These are phyloP conservation scores for Phytophthora pluvialis DNA, from an alignment of 352 stramenopile genomes.

Conservation along the genomic window DNA sequence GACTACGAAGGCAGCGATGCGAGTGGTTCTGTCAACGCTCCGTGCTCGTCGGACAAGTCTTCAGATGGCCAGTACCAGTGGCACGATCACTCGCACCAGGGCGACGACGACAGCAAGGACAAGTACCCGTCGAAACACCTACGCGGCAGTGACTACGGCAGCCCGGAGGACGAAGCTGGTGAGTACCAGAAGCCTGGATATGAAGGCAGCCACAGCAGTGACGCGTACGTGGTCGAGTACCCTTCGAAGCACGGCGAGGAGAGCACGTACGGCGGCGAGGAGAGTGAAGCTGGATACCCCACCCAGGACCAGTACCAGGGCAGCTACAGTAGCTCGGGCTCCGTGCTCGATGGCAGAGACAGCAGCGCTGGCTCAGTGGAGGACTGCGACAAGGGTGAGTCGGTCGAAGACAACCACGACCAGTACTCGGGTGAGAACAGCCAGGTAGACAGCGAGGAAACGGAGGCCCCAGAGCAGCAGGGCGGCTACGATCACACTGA, in stretches of 20 bases:
- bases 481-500: conserved; percentile 2
- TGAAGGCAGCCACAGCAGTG: conserved; percentile 4
- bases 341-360: conserved; percentile 1
- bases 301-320: conserved; percentile 11
- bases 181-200: conserved; percentile 18
- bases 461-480: conserved; percentile 4
- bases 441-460: conserved; percentile 9
- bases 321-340: conserved; percentile 16
- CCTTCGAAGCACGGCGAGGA: background rate
- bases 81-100: background rate
- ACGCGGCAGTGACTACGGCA: conserved; percentile 25
- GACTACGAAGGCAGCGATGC: conserved; percentile 3
- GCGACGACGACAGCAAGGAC: conserved; percentile 5
- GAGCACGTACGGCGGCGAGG: background rate
- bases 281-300: conserved; percentile 8
- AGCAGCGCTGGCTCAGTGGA: conserved; percentile 3
- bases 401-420: conserved; percentile 5
- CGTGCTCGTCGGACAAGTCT: conserved; percentile 21
- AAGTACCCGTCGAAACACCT: conserved; percentile 29
- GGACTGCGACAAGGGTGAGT: conserved; percentile 3
- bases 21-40: conserved; percentile 8
- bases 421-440: background rate
- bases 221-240: conserved; percentile 2
- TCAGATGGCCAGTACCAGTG: conserved; percentile 7
- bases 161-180: background rate